Base-by-base conservation (phyloP, 768 basidiomycete genomes). In the Boletus edulis region DNA sequence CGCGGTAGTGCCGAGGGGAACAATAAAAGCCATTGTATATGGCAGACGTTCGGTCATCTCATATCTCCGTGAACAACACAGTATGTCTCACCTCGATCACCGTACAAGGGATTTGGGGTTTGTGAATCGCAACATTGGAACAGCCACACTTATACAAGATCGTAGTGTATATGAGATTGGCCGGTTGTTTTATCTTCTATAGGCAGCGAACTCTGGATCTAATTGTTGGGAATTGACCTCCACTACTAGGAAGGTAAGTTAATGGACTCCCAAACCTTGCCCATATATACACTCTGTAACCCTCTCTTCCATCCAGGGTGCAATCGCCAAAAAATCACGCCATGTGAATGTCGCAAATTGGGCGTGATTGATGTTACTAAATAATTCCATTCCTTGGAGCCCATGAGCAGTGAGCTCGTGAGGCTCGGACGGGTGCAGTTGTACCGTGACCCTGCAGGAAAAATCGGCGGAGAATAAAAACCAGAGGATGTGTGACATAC, bases 251-350 rank as follows among this genome's bases (percentile, higher is more conserved):
- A 49, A 46, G 8, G 37, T 46, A 39, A 34, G 52, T 55, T 38
- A 60, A 46, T 60, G 77, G 50, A 81, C 77, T 34, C 89, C 89
- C 39, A 92, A 73, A n/a, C 89, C 87, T 47, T 81, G 78, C 1
- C 90, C 91, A 54, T 83, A 77, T 56, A 91, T 84, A 63, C 75
- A 80, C 63, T 76, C 84, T 31, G 83, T 79, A 53, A 89, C 77
- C 52, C 74, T 75, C 50, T 84, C 81, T 54, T 85, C 79, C 74
- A 92, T 80, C 91, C 91, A 92, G 4, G 89, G 91, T 38, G 90
- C 87, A 54, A 91, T 81, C 32, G 82, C 78, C 65, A 77, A 76
- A 38, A 93, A 71, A 66, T 92, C 91, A 18, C 73, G 72, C 83
- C 83, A 86, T 0, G 78, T 79, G 55, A 92, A 83, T 12, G 88